Evolutionary conservation across 2,329 filamentous ascomycete species (phyloP).

Genomic region (Colletotrichum graminicola): DNA sequence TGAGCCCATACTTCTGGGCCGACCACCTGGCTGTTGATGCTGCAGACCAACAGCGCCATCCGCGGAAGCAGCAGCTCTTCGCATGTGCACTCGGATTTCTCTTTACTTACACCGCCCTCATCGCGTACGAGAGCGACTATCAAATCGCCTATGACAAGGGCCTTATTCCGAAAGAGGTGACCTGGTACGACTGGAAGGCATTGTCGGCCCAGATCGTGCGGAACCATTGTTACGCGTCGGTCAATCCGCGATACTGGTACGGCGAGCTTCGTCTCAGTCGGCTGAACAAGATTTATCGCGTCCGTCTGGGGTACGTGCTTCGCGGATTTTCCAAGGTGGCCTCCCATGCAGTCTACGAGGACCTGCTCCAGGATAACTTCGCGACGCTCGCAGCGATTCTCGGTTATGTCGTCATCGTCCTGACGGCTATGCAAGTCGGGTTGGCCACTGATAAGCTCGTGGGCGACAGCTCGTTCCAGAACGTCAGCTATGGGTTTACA

Average conservation of each 20-base stretch:
- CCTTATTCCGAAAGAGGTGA: constrained; percentile 51
- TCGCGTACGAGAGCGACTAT: constrained; percentile 56
- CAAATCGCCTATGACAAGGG: constrained; percentile 50
- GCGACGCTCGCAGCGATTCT: constrained; percentile 32
- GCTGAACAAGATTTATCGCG: constrained; percentile 58
- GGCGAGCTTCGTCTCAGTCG: constrained; percentile 55
- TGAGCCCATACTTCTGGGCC: constrained; percentile 53
- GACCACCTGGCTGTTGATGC: constrained; percentile 40
- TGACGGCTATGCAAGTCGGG: constrained; percentile 64
- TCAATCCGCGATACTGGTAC: constrained; percentile 55
- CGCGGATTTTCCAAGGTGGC: constrained; percentile 39
- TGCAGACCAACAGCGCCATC: constrained; percentile 6
- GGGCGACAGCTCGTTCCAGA: constrained; percentile 55
- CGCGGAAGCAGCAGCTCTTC: constrained; percentile 45
- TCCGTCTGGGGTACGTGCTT: constrained; percentile 33
- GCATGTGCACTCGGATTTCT: constrained; percentile 53
- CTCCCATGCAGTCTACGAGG: constrained; percentile 39
- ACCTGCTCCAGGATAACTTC: constrained; percentile 38
- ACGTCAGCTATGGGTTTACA: constrained; percentile 60
- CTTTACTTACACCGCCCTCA: constrained; percentile 53
- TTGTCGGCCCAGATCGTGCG: constrained; percentile 45
- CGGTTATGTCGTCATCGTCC: constrained; percentile 57
- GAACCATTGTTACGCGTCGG: constrained; percentile 47
- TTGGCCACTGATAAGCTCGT: constrained; percentile 52
- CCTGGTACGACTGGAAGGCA: constrained; percentile 54